A percentile compares a stretch with the other conserved stretches of the same genome.
phyloP scores from a whole-genome alignment of 2,329 filamentous ascomycete species.

The Rutstroemia sp. region DNA sequence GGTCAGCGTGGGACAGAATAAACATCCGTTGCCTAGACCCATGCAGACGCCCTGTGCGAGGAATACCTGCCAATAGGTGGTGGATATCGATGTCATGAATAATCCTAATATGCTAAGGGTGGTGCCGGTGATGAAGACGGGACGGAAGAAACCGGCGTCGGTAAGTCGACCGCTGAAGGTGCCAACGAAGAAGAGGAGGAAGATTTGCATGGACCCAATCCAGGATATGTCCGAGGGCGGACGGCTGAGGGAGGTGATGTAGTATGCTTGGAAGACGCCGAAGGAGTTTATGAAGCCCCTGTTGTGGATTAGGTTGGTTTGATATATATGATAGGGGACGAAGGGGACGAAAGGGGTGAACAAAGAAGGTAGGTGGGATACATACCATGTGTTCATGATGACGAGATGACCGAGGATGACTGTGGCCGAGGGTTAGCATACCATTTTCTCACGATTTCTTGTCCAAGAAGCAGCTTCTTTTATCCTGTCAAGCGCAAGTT shows the following conservation, averaged over 20 bases:
- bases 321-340: neutral
- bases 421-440: neutral
- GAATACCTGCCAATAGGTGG: slow-evolving; percentile 36
- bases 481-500: neutral
- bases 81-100: slow-evolving; percentile 34
- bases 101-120: slow-evolving; percentile 32
- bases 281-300: slow-evolving; percentile 34
- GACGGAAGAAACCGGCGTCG: slow-evolving; percentile 35
- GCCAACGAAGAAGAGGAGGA: slow-evolving; percentile 35
- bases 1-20: slow-evolving; percentile 34
- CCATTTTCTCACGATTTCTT: neutral
- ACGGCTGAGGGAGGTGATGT: slow-evolving; percentile 28
- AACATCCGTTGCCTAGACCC: slow-evolving; percentile 35
- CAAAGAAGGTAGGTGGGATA: neutral
- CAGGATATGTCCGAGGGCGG: slow-evolving; percentile 35
- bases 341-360: neutral
- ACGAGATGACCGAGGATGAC: slow-evolving; percentile 22
- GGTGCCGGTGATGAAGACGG: slow-evolving; percentile 18
- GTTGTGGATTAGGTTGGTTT: slow-evolving; percentile 6
- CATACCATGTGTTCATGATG: slow-evolving; percentile 27
- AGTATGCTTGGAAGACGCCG: slow-evolving; percentile 39
- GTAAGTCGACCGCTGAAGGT: slow-evolving; percentile 33
- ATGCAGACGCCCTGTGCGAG: slow-evolving; percentile 36
- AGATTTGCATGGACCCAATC: slow-evolving; percentile 39
- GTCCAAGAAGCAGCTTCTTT: neutral